Conservation (phyloP, 768 basidiomycete genomes). For the Auricularia sp. region DNA sequence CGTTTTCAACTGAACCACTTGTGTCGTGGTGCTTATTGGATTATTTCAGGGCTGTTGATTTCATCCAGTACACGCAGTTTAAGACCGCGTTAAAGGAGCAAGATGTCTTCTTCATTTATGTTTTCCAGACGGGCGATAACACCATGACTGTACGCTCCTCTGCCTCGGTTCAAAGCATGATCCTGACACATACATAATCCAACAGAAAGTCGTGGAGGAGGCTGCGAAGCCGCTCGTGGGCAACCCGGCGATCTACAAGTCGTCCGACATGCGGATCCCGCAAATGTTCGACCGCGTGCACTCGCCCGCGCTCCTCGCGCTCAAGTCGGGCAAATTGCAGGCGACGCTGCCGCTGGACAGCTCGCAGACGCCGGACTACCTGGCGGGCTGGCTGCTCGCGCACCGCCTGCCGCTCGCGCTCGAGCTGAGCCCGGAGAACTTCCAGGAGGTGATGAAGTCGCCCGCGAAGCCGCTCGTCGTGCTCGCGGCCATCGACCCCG, state of each 20-base stretch:
- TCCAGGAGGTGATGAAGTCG: constrained; percentile 80
- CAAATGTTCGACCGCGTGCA: constrained; percentile 19
- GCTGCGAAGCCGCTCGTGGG: constrained; percentile 43
- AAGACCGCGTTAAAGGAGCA: constrained; percentile 33
- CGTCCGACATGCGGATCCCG: constrained; percentile 21
- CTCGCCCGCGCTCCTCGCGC: constrained; percentile 37
- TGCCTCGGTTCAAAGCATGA: neutral
- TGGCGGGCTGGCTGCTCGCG: constrained; percentile 48
- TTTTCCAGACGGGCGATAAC: constrained; percentile 20
- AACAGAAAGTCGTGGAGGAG: constrained; percentile 44
- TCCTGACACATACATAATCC: neutral
- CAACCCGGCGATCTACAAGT: constrained; percentile 38
- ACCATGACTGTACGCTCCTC: neutral
- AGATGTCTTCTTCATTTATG: constrained; percentile 49
- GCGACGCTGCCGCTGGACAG: neutral
- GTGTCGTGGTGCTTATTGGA: no score
- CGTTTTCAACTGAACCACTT: no score
- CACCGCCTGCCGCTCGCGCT: constrained; percentile 65
- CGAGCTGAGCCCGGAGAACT: constrained; percentile 70
- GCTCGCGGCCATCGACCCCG: constrained; percentile 37
- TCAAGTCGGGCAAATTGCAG: constrained; percentile 60
- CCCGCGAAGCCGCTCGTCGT: constrained; percentile 69
- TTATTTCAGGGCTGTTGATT: constrained; percentile 27
- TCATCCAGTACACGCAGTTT: constrained; percentile 29
- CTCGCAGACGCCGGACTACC: constrained; percentile 13